Evolutionary conservation across 2,329 filamentous ascomycete species (phyloP).

Genomic region (Penicillium oxalicum): DNA sequence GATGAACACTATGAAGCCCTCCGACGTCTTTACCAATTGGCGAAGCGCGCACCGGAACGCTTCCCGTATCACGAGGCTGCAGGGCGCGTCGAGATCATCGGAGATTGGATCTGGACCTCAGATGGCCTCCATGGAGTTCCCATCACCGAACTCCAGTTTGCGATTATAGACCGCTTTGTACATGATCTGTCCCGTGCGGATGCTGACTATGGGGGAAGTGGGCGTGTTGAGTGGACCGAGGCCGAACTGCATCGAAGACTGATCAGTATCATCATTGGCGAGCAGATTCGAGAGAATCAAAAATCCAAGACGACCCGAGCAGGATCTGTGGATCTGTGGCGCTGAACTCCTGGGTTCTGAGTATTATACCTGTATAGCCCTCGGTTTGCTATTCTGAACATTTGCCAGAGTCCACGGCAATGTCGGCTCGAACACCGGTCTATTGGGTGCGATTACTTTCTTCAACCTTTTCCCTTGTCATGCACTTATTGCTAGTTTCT

Average conservation of each 20-base stretch:
- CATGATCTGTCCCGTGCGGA: conserved; percentile 33
- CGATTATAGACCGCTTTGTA: conserved; percentile 37
- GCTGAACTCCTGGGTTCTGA: conserved; percentile 11
- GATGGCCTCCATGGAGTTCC: conserved; percentile 37
- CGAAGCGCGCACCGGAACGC: conserved; percentile 32
- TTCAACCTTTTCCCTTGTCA: no score
- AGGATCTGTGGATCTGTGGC: conserved; percentile 24
- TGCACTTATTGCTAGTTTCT: conserved; percentile 7
- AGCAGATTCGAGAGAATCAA: conserved; percentile 39
- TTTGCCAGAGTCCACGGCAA: no score
- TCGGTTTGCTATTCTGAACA: no score
- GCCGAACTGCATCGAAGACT: conserved; percentile 40
- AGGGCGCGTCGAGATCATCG: conserved; percentile 35
- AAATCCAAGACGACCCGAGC: conserved; percentile 25
- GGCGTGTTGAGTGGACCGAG: conserved; percentile 39
- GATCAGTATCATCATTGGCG: conserved; percentile 44
- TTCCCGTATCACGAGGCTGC: conserved; percentile 34
- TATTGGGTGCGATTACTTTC: no score
- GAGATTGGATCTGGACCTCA: conserved; percentile 40
- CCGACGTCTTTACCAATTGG: conserved; percentile 35
- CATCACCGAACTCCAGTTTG: conserved; percentile 39
- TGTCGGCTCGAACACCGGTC: no score
- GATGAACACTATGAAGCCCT: conserved; percentile 38
- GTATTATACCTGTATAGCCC: no score
- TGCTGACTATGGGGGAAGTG: conserved; percentile 32